A percentile compares a stretch with the other conserved stretches of the same genome.
phyloP scores from a whole-genome alignment of 345 rosid genomes.

The Populus ilicifolia region DNA sequence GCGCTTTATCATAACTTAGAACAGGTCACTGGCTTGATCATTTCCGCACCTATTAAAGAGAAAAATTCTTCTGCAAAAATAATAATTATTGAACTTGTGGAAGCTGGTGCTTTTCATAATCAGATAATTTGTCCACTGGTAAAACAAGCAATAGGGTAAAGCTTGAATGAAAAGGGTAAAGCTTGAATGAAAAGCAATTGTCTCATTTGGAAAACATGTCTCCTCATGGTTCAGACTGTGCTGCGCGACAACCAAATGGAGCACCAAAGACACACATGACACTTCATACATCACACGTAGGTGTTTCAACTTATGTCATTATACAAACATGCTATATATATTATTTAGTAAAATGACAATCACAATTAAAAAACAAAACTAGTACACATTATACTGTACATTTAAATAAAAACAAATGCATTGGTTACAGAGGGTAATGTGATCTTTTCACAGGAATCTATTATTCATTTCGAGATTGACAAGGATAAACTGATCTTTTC shows the following conservation, averaged over 20 bases:
- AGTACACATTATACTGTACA: too few species aligned
- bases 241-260: slow-evolving; percentile 16
- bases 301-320: slow-evolving; percentile 2
- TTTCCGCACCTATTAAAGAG: slow-evolving; percentile 2
- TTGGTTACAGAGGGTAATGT: too few species aligned
- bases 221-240: slow-evolving; percentile 13
- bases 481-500: too few species aligned
- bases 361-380: too few species aligned
- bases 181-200: background rate
- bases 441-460: too few species aligned
- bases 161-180: background rate
- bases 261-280: slow-evolving; percentile 17
- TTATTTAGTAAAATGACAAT: slow-evolving; percentile 8
- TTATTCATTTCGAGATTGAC: too few species aligned
- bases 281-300: background rate
- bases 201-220: slow-evolving; percentile 13
- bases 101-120: background rate
- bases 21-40: slow-evolving; percentile 11
- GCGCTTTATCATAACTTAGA: slow-evolving; percentile 20
- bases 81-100: background rate
- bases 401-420: too few species aligned
- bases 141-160: background rate
- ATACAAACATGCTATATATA: background rate
- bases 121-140: slow-evolving; percentile 1
- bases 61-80: background rate